Evolutionary conservation across 345 rosid species (phyloP).

Genomic region (Corchorus capsularis): DNA sequence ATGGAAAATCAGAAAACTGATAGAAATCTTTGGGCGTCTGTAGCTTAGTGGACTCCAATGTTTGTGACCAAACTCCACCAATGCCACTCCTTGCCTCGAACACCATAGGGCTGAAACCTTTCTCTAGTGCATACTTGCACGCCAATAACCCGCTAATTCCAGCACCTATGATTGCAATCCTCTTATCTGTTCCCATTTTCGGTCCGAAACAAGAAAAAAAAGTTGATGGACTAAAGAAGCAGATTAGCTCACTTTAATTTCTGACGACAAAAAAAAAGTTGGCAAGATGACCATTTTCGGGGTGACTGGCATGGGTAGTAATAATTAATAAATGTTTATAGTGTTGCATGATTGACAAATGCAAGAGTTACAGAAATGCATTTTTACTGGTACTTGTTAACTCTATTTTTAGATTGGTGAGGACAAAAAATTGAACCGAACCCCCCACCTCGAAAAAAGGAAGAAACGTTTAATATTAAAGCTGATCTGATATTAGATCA

Average conservation of each 20-base stretch:
- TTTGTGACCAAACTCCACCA: conserved; percentile 43
- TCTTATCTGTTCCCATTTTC: conserved; percentile 20
- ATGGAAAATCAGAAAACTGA: conserved; percentile 45
- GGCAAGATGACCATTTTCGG: no score
- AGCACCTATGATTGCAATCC: conserved; percentile 42
- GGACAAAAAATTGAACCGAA: conserved; percentile 12
- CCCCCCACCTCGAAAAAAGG: neutral
- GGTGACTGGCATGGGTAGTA: neutral
- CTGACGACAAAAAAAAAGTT: no score
- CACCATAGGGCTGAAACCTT: conserved; percentile 32
- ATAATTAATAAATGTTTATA: no score
- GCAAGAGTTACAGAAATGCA: neutral
- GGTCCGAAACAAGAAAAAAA: neutral
- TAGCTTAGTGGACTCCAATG: conserved; percentile 41
- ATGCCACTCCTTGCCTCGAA: conserved; percentile 32
- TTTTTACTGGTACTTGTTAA: neutral
- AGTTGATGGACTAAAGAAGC: no score
- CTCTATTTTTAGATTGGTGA: neutral
- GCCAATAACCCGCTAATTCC: conserved; percentile 50
- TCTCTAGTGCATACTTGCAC: conserved; percentile 36
- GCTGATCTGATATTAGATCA: conserved; percentile 4
- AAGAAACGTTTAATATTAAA: neutral
- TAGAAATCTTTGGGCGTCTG: conserved; percentile 42
- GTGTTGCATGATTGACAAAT: neutral
- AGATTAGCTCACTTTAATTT: neutral